phyloP scores from a whole-genome alignment of 169 alveolate genomes.

The Theileria orientalis region DNA sequence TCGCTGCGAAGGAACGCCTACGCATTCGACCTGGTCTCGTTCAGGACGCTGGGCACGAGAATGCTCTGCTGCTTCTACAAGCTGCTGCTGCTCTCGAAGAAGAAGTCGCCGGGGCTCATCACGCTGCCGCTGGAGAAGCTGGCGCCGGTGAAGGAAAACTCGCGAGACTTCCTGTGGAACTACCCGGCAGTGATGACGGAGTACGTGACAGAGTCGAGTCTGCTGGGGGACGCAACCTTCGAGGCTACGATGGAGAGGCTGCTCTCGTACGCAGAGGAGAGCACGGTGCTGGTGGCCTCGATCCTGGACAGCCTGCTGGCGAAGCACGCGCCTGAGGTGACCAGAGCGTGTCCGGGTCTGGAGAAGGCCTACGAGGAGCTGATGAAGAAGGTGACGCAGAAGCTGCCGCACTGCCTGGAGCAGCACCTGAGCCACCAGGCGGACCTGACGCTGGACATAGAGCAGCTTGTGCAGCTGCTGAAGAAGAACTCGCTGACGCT shows the following conservation, averaged over 20 bases:
- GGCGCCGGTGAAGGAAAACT: background rate
- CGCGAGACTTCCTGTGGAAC: background rate
- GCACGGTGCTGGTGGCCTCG: background rate
- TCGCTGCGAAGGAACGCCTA: conserved; percentile 14
- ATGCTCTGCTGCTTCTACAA: conserved; percentile 58
- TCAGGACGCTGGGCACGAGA: conserved; percentile 48
- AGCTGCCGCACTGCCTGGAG: background rate
- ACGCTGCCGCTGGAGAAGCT: background rate
- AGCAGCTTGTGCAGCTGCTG: background rate
- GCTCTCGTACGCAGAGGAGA: conserved; percentile 9
- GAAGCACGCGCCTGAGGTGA: background rate
- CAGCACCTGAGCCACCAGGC: background rate
- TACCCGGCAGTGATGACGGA: background rate
- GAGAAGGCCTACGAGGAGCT: background rate
- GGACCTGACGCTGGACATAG: conserved; percentile 1
- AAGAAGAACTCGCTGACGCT: background rate
- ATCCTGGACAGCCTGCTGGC: background rate
- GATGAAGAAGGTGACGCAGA: background rate
- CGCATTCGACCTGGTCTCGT: conserved; percentile 27
- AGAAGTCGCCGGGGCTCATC: background rate
- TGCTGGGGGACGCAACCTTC: conserved; percentile 6
- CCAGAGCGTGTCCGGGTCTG: background rate
- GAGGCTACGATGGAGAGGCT: conserved; percentile 2
- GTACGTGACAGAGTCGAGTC: background rate
- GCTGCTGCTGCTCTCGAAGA: conserved; percentile 19